phyloP scores from a whole-genome alignment of 345 rosid genomes.

The Trapa incisa region DNA sequence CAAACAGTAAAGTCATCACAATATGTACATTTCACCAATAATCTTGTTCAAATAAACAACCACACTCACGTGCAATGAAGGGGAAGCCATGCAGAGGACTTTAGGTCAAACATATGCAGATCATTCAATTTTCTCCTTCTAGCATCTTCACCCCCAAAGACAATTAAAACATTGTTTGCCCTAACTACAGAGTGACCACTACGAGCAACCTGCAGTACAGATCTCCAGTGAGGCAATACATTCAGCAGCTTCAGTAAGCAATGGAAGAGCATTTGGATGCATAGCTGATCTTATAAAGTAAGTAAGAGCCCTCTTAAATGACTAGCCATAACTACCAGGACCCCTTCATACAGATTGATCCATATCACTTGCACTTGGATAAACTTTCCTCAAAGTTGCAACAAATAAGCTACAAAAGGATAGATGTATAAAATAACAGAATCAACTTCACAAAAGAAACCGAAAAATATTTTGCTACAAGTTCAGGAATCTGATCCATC shows the following conservation, averaged over 20 bases:
- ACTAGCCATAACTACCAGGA: too few species aligned
- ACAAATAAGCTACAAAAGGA: too few species aligned
- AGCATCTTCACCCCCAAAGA: conserved; percentile 90
- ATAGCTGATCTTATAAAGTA: background rate
- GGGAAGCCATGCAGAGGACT: conserved; percentile 92
- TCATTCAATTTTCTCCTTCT: conserved; percentile 87
- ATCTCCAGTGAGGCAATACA: background rate
- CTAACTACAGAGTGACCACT: conserved; percentile 83
- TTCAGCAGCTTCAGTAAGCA: background rate
- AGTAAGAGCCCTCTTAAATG: too few species aligned
- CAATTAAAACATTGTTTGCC: conserved; percentile 65
- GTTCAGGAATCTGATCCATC: background rate
- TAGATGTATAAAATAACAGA: too few species aligned
- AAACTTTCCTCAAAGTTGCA: too few species aligned
- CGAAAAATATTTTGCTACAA: background rate
- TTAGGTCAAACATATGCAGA: conserved; percentile 90
- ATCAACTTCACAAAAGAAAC: too few species aligned
- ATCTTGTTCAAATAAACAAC: conserved; percentile 1
- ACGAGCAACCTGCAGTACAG: conserved; percentile 63
- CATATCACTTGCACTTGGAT: too few species aligned
- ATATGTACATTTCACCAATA: background rate
- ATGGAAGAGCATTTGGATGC: background rate
- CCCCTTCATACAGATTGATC: too few species aligned
- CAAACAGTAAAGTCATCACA: conserved; percentile 2
- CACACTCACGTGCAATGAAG: conserved; percentile 82